Conservation (phyloP, 495 filamentous ascomycete genomes). For the Penicillium herquei region DNA sequence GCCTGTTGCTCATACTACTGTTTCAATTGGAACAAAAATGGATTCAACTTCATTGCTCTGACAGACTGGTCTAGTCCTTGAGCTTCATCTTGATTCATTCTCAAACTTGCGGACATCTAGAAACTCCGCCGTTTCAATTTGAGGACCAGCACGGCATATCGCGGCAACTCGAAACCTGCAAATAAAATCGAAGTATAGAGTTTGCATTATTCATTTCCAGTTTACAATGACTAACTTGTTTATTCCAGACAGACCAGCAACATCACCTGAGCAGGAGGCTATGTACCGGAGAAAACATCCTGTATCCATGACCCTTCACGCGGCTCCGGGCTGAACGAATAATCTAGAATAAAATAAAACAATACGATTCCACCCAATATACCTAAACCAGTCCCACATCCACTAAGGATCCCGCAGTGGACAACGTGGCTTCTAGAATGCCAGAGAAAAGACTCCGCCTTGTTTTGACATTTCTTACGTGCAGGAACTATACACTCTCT, state of each 20-base stretch:
- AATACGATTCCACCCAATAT: not conserved
- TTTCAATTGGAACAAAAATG: not conserved
- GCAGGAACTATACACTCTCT: constrained; percentile 7
- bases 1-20: not conserved
- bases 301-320: not conserved
- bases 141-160: not conserved
- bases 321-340: not conserved
- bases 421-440: constrained; percentile 30
- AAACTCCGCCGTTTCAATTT: not conserved
- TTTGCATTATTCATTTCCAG: not conserved
- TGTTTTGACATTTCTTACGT: constrained; percentile 5
- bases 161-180: not conserved
- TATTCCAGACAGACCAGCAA: not conserved
- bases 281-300: not conserved
- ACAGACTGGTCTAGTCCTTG: not conserved
- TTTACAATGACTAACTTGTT: not conserved
- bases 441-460: not conserved
- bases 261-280: no score
- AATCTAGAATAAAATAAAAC: not conserved
- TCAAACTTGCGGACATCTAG: not conserved
- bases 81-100: not conserved
- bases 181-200: constrained; percentile 2
- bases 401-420: constrained; percentile 8
- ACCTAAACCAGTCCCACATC: not conserved
- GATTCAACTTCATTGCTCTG: not conserved